A percentile compares a stretch with the other conserved stretches of the same genome.
Evolutionary conservation across 2,329 filamentous ascomycete species (phyloP).

Genomic region (Cordyceps javanica): DNA sequence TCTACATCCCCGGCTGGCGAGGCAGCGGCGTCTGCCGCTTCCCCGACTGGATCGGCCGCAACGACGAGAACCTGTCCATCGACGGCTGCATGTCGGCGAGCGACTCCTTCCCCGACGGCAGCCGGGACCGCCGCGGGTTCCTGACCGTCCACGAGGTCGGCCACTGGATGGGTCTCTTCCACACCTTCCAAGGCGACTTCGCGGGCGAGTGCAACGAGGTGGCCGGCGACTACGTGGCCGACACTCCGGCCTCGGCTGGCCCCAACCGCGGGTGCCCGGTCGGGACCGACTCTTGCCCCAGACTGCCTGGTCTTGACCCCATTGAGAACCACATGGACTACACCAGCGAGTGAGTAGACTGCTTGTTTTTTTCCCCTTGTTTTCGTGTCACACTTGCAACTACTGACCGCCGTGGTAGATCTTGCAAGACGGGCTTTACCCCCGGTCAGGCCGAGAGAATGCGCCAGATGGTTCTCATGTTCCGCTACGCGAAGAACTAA

Average conservation of each 20-base stretch:
- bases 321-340: constrained; percentile 37
- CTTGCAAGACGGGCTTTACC: constrained; percentile 6
- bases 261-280: constrained; percentile 28
- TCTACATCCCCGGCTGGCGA: constrained; percentile 34
- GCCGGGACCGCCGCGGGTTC: constrained; percentile 29
- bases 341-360: constrained; percentile 17
- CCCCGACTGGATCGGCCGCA: constrained; percentile 27
- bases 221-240: constrained; percentile 32
- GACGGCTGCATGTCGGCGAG: constrained; percentile 36
- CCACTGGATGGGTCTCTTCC: constrained; percentile 43
- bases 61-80: constrained; percentile 27
- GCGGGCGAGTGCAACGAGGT: constrained; percentile 32
- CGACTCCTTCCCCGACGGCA: constrained; percentile 31
- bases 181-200: constrained; percentile 43
- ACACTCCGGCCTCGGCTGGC: constrained; percentile 33
- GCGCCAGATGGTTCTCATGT: neutral
- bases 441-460: neutral
- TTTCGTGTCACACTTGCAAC: neutral
- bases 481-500: neutral
- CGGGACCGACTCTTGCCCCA: constrained; percentile 30
- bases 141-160: constrained; percentile 37
- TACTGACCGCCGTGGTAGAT: neutral
- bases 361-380: neutral
- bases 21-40: constrained; percentile 41
- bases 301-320: constrained; percentile 26